Base-by-base conservation (phyloP, 352 stramenopile genomes). In the Globisporangium mamillatum region DNA sequence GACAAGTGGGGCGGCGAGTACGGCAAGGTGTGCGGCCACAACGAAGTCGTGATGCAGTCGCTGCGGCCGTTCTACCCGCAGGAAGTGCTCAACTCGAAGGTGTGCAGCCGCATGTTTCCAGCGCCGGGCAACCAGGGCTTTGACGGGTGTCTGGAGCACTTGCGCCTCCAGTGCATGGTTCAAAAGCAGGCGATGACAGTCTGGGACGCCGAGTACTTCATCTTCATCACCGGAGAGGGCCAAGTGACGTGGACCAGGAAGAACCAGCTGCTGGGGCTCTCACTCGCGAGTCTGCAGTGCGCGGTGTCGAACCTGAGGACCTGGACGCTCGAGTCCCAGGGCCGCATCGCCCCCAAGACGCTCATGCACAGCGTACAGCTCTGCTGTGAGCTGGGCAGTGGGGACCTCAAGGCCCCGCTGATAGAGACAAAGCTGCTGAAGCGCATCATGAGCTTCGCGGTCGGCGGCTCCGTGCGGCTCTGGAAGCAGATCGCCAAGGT, bases 31-130 rank as follows among this genome's bases (percentile, higher is more conserved):
- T 97, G 91, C 62, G 88, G 82, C 14, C 91, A 97, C 75, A 97
- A 97, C 75, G 91, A 97, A 75, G 88, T 97, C 16, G 89, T 95
- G 32, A 82, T 97, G 80, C 86, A 97, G 36, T 68, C 82, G 10
- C 54, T 97, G 67, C 83, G 90, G 25, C 86, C 89, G 36, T 96
- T 97, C 68, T 94, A 86, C 60, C 90, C 90, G 3, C 84, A 96
- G 67, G 84, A 94, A 70, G 89, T 97, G 36, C 63, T 96, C 29
- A 97, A 97, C 72, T 95, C 91, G 24, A 84, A 89, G 52, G 80
- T 95, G 18, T 97, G 91, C 75, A 93, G 84, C 63, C 80, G 80
- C 24, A 60, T 80, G 6, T 86, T 85, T 29, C 90, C 90, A 5
- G 91, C 91, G 16, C 91, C 91, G 20, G 89, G 89, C 20, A 97